These are phyloP conservation scores for Phytopythium delawarense DNA, from an alignment of 352 stramenopile species.

Conservation along the genomic window DNA sequence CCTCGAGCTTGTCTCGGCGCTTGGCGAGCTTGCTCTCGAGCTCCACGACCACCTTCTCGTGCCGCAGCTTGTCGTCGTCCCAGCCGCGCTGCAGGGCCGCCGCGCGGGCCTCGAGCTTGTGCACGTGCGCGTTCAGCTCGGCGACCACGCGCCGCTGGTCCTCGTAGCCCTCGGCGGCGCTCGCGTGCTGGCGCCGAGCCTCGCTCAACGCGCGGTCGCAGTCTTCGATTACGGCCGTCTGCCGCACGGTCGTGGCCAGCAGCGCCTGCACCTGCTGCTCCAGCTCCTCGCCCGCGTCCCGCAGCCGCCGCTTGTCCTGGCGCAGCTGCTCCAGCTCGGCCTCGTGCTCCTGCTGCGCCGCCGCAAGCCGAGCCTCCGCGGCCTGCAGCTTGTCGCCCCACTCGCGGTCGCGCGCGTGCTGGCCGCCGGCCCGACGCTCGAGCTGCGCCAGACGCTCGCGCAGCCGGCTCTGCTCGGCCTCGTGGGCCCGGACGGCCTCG, in stretches of 20 bases:
- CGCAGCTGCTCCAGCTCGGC: conserved; percentile 25
- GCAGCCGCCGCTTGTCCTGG: conserved; percentile 25
- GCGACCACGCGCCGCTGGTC: conserved; percentile 34
- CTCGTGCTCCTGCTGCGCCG: conserved; percentile 19
- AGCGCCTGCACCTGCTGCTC: conserved; percentile 48
- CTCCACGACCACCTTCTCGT: conserved; percentile 25
- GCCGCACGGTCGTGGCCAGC: conserved; percentile 51
- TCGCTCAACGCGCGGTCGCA: conserved; percentile 57
- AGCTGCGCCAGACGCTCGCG: conserved; percentile 33
- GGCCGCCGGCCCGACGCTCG: conserved; percentile 21
- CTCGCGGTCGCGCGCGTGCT: conserved; percentile 21
- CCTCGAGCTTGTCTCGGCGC: conserved; percentile 32
- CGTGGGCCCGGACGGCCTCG: conserved; percentile 17
- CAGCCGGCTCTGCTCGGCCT: conserved; percentile 19
- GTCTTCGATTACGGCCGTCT: conserved; percentile 74
- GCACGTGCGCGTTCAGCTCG: conserved; percentile 24
- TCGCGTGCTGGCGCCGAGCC: conserved; percentile 31
- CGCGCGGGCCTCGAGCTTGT: conserved; percentile 36
- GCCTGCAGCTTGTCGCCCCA: conserved; percentile 30
- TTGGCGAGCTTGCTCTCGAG: conserved; percentile 40
- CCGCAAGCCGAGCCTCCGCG: conserved; percentile 14
- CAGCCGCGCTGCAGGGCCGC: conserved; percentile 15
- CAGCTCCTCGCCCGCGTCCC: conserved; percentile 21
- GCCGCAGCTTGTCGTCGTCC: conserved; percentile 13
- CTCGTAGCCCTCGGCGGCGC: conserved; percentile 30